phyloP scores from a whole-genome alignment of 192 early-diverging fungal species.

The Entrophospora sp. region DNA sequence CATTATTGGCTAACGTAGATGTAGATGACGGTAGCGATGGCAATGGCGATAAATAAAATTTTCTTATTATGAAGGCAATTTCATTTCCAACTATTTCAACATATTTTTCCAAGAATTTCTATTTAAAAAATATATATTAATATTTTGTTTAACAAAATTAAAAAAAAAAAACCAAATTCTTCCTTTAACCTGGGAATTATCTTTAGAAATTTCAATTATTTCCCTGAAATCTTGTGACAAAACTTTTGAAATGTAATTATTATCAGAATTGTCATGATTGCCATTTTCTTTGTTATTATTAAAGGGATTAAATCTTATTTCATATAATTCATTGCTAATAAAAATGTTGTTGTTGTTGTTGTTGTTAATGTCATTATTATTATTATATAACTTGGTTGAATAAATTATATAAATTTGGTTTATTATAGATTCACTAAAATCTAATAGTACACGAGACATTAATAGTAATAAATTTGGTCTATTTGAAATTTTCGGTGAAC shows the following conservation, averaged over 20 bases:
- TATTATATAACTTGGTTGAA: background rate
- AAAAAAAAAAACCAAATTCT: too few species aligned
- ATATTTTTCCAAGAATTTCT: constrained; percentile 5
- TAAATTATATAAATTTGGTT: constrained; percentile 15
- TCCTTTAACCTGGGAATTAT: constrained; percentile 2
- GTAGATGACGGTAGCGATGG: too few species aligned
- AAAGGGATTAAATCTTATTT: too few species aligned
- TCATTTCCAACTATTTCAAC: constrained; percentile 6
- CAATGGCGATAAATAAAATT: background rate
- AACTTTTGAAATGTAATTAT: background rate
- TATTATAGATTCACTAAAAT: constrained; percentile 27
- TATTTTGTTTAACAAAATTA: too few species aligned
- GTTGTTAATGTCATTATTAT: background rate
- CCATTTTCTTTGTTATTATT: too few species aligned
- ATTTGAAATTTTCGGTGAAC: background rate
- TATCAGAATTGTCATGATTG: too few species aligned
- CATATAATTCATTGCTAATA: too few species aligned
- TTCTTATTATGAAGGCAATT: background rate
- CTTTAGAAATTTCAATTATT: constrained; percentile 4
- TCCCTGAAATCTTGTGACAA: constrained; percentile 1
- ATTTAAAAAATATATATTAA: too few species aligned
- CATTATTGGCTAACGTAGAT: too few species aligned
- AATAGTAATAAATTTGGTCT: constrained; percentile 20
- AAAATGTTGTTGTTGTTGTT: background rate
- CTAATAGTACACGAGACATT: constrained; percentile 27